A percentile compares a stretch with the other conserved stretches of the same genome.
These are phyloP conservation scores for Staphylotrichum longicolle DNA, from an alignment of 495 filamentous ascomycete genomes.

Conservation along the genomic window DNA sequence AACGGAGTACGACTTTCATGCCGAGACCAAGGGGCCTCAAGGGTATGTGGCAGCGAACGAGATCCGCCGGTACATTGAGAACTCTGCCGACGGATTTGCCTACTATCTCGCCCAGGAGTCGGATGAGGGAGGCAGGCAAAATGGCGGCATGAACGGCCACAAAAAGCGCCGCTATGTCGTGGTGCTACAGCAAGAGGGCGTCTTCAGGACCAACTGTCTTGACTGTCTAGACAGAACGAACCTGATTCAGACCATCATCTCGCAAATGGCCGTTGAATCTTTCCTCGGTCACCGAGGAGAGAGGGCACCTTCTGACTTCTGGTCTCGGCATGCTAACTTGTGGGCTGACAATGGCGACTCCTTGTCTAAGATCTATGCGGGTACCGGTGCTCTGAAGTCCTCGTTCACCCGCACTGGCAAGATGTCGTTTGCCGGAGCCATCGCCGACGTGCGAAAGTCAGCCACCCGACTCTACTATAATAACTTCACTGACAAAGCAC, in stretches of 20 bases:
- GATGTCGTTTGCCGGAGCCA: slow-evolving; percentile 91
- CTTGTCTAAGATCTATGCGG: slow-evolving; percentile 92
- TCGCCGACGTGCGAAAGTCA: slow-evolving; percentile 92
- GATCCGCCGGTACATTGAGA: slow-evolving; percentile 69
- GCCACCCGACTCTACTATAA: slow-evolving; percentile 93
- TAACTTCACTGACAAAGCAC: slow-evolving; percentile 90
- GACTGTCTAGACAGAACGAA: slow-evolving; percentile 97
- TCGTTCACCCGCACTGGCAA: slow-evolving; percentile 96
- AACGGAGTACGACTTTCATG: slow-evolving; percentile 93
- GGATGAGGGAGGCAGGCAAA: slow-evolving; percentile 42
- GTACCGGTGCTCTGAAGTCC: slow-evolving; percentile 90
- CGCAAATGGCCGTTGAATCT: slow-evolving; percentile 80
- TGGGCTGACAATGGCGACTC: slow-evolving; percentile 99
- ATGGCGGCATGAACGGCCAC: slow-evolving; percentile 20
- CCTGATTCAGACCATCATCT: slow-evolving; percentile 91
- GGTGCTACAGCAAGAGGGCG: slow-evolving; percentile 84
- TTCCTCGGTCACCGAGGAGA: slow-evolving; percentile 71
- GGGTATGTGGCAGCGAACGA: slow-evolving; percentile 85
- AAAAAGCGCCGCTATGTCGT: slow-evolving; percentile 56
- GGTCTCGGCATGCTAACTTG: slow-evolving; percentile 82
- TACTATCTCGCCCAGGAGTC: slow-evolving; percentile 81
- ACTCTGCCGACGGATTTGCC: slow-evolving; percentile 79
- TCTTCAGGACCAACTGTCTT: slow-evolving; percentile 94
- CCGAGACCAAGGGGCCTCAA: slow-evolving; percentile 79
- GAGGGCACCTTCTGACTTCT: slow-evolving; percentile 70